Evolutionary conservation across 2,329 filamentous ascomycete genomes (phyloP), one percentile per base, ranked within the genome.

Genomic region (Alternaria atra): DNA sequence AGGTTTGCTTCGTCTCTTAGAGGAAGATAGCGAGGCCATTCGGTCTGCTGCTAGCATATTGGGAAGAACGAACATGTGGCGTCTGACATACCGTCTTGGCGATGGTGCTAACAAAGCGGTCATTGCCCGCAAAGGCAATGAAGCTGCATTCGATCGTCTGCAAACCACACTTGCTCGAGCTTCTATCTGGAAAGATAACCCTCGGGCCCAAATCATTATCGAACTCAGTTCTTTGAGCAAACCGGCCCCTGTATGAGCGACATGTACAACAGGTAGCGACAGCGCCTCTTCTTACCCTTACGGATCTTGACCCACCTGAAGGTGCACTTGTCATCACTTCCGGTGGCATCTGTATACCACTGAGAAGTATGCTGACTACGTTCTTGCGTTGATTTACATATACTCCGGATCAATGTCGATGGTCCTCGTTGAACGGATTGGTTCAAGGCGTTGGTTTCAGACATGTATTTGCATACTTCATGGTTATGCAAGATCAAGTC

Each of bases 141-240:
- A 67, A 23, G 37, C n/a, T n/a, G 61, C 47, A 5, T 69, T 66
- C 17, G 48, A 59, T 17, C 55, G 58, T 25, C 52, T 68, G 27
- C 48, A 55, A 5, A 46, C n/a, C 34, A 46, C 55, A 15, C 39
- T 67, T 35, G 52, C 53, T 9, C 47, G 61, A 35, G 39, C 37
- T 12, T 35, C 52, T 20, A 20, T 58, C n/a, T 58, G 57, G 59
- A 13, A 15, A 6, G 37, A 43, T 25, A 34, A 51, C 13, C n/a
- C 23, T 6, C 12, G 50, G 7, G 39, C 35, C 5, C 55, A 43
- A 40, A 32, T 67, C 37, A 27, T 52, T 17, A 30, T 65, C 27
- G 48, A 57, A 29, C 43, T 65, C 30, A 27, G 34, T 17, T 39
- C 56, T 20, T 25, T 66, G 35, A 29, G 55, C 29, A 20, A 32